Conservation (phyloP, 306 rosid species). For the Vachellia pachyceras region DNA sequence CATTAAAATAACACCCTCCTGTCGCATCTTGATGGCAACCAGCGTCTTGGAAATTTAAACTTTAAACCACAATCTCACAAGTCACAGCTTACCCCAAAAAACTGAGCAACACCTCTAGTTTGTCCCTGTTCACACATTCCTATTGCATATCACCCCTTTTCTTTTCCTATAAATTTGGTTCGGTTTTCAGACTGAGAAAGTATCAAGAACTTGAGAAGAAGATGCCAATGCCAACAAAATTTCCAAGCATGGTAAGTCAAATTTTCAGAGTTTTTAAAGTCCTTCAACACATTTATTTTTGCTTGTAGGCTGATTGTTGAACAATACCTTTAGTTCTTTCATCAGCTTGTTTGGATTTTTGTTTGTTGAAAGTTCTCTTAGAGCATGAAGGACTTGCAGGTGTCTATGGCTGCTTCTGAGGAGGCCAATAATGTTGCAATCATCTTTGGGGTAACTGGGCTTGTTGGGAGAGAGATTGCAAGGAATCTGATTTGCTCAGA, state of each 20-base stretch:
- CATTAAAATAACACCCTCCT: conserved; percentile 46
- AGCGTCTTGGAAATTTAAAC: conserved; percentile 53
- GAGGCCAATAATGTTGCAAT: conserved; percentile 60
- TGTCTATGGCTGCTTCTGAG: conserved; percentile 53
- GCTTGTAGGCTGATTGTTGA: not conserved
- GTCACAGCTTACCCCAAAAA: conserved; percentile 55
- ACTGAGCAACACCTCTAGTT: conserved; percentile 37
- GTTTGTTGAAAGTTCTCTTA: no score
- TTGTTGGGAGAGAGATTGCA: conserved; percentile 81
- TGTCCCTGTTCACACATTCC: conserved; percentile 35
- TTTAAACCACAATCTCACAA: conserved; percentile 39
- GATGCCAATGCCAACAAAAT: not conserved
- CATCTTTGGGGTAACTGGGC: conserved; percentile 88
- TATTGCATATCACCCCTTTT: conserved; percentile 6
- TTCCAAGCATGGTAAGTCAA: not conserved
- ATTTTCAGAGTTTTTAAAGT: not conserved
- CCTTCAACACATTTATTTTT: not conserved
- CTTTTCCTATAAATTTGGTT: conserved; percentile 51
- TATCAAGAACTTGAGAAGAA: not conserved
- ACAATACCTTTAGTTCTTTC: not conserved
- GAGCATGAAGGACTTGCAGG: no score
- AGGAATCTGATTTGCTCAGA: conserved; percentile 45
- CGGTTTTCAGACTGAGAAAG: conserved; percentile 26
- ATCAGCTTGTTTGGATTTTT: not conserved
- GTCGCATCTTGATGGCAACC: conserved; percentile 47